Base-by-base conservation (phyloP, 1,284 basidiomycete genomes). In the Jaminaea rosea region DNA sequence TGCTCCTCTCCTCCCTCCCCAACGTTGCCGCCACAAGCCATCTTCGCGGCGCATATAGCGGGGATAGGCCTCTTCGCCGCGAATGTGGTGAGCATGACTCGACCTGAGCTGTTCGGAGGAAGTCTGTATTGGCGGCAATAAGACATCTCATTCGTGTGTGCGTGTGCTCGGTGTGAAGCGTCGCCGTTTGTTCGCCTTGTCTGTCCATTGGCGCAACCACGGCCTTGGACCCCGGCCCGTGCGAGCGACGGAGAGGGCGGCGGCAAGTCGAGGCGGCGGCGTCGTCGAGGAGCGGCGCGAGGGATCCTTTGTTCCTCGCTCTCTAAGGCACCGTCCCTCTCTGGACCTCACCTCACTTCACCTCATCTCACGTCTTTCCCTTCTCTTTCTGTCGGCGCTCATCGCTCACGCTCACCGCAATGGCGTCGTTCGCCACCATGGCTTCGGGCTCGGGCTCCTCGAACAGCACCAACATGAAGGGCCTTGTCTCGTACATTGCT, bases 401-500 rank as follows among this genome's bases (percentile, higher is more conserved):
- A 4, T 44, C 5, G 23, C 9, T 21, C 42, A 9, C n/a, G n/a
- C n/a, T 21, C n/a, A 21, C 45, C 28, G 28, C 45, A 13, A 50
- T 50, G 48, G 36, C 48, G 23, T 47, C 37, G 17, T 42, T 48
- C 46, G 27, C 46, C n/a, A n/a, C n/a, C n/a, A n/a, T n/a, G n/a
- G n/a, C n/a, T n/a, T n/a, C n/a, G n/a, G n/a, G n/a, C n/a, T n/a
- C n/a, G n/a, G n/a, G n/a, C n/a, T n/a, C n/a, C n/a, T n/a, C 58
- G 54, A n/a, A n/a, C n/a, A n/a, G n/a, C n/a, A n/a, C n/a, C 48
- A 56, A 55, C 19, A 71, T 71, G 68, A 53, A 60, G 29, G 68
- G 68, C 1, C 56, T 71, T 26, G 60, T 58, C 34, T 63, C 93
- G 89, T 98, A 97, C 80, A 98, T 98, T 75, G 90, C 92, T 74